Base-by-base conservation (phyloP, 1,284 basidiomycete species). In the Pseudozyma sp. region DNA sequence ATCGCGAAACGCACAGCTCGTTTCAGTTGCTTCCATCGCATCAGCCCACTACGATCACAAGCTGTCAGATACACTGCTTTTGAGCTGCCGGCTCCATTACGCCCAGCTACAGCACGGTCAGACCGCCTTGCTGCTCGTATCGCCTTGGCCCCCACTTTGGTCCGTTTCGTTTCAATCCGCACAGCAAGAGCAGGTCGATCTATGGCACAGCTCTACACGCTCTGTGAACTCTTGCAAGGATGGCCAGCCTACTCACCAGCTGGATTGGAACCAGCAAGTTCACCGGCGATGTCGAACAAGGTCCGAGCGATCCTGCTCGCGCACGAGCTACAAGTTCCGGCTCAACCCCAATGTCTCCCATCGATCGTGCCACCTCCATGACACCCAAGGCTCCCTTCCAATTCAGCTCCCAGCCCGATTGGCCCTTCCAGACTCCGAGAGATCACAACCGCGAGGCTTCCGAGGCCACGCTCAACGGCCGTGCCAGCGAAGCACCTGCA, bases 391-490 rank as follows among this genome's bases (percentile, higher is more conserved):
- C 66, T 16, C 70, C 49, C 30, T 46, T 43, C 16, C 62, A 61
- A 34, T 62, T 65, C 57, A 39, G 37, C 43, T 40, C 50, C 5
- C 66, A 73, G 40, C 51, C 56, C 16, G 54, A 54, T 5, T 55
- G 46, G 42, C 10, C 5, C 30, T 45, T 39, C 33, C 43, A 52
- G 44, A 16, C 54, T 9, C 7, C 59, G 7, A 53, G 42, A 30
- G 67, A 69, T 14, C 72, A 70, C 43, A 63, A 63, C n/a, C 56
- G 72, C 24, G 72, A 75, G 33, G 54, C 72, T 8, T 70, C 68
- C 24, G 64, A 70, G 30, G 68, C 72, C 4, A 70, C 72, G 1
- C 72, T 75, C 50, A 61, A 61, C 19, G 71, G 67, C 0, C 67
- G 54, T 14, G 34, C 42, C 16, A 60, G 31, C 51, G 53, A 54